Evolutionary conservation across 1,139 yeast species (phyloP).

Genomic region (Suhomyces bokatorum): DNA sequence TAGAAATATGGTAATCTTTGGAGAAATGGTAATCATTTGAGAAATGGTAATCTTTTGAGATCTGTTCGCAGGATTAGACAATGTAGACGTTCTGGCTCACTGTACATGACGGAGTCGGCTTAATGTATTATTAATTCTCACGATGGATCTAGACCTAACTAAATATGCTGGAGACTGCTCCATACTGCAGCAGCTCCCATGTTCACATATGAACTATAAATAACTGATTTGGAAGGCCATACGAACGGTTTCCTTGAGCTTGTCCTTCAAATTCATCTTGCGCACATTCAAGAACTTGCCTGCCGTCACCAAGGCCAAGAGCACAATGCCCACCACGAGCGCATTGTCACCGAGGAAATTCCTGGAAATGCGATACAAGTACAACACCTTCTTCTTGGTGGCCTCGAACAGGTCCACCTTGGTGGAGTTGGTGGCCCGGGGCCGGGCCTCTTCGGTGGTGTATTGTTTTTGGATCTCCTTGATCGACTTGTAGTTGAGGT

Average conservation of each 20-base stretch:
- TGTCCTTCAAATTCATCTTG: conserved; percentile 32
- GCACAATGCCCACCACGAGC: conserved; percentile 27
- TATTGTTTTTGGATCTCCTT: conserved; percentile 17
- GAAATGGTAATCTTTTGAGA: too few species aligned
- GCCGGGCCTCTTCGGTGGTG: conserved; percentile 2
- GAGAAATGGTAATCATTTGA: too few species aligned
- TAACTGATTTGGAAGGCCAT: conserved; percentile 51
- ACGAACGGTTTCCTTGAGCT: conserved; percentile 36
- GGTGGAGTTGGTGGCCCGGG: conserved; percentile 3
- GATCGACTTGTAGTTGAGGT: conserved; percentile 35
- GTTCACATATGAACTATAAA: conserved; percentile 17
- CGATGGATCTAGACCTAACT: too few species aligned
- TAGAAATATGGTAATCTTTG: too few species aligned
- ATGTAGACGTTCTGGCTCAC: too few species aligned
- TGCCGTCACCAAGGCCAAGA: conserved; percentile 25
- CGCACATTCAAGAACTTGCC: conserved; percentile 25
- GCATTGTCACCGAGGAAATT: conserved; percentile 32
- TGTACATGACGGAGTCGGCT: too few species aligned
- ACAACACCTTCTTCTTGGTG: conserved; percentile 18
- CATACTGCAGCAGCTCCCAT: too few species aligned
- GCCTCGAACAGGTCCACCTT: conserved; percentile 7
- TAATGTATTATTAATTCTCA: too few species aligned
- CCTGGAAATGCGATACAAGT: conserved; percentile 20
- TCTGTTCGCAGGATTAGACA: too few species aligned
- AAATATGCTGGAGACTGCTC: too few species aligned